Conservation (phyloP, 1,284 basidiomycete species). For the Chondrostereum purpureum region DNA sequence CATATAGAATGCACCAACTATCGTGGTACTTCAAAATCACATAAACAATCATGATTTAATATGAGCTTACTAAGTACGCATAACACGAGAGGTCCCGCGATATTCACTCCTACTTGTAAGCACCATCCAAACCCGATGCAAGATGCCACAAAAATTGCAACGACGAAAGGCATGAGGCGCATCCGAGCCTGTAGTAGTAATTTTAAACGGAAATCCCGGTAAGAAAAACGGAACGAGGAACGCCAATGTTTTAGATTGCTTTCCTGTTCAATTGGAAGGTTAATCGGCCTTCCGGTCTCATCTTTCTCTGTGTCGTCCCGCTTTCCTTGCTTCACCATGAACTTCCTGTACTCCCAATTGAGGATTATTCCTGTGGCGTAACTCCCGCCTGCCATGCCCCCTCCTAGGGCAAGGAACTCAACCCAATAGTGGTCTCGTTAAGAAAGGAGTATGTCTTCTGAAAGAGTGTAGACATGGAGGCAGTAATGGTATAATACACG, state of each 20-base stretch:
- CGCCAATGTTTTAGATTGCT: neutral
- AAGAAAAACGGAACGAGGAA: neutral
- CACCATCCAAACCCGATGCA: slow-evolving; percentile 66
- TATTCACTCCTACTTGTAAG: slow-evolving; percentile 39
- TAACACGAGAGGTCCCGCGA: slow-evolving; percentile 53
- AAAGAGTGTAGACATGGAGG: slow-evolving; percentile 63
- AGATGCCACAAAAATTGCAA: slow-evolving; percentile 33
- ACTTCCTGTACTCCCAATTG: slow-evolving; percentile 45
- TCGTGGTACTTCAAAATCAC: slow-evolving; percentile 10
- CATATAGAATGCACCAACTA: slow-evolving; percentile 43
- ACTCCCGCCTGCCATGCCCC: slow-evolving; percentile 38
- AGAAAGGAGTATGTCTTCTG: slow-evolving; percentile 51
- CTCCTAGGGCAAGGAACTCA: slow-evolving; percentile 59
- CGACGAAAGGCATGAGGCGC: slow-evolving; percentile 34
- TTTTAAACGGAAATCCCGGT: too few species aligned
- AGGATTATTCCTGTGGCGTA: slow-evolving; percentile 43
- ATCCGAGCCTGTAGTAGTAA: slow-evolving; percentile 45
- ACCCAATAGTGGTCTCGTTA: slow-evolving; percentile 55
- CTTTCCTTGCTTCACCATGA: slow-evolving; percentile 23
- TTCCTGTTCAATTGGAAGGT: slow-evolving; percentile 51
- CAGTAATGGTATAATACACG: slow-evolving; percentile 59
- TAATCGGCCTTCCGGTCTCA: slow-evolving; percentile 25
- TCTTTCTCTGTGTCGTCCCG: slow-evolving; percentile 9
- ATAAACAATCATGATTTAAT: slow-evolving; percentile 15
- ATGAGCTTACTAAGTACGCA: slow-evolving; percentile 45